These are phyloP conservation scores for Cichorium intybus DNA, from an alignment of 140 eudicot species.

Conservation along the genomic window DNA sequence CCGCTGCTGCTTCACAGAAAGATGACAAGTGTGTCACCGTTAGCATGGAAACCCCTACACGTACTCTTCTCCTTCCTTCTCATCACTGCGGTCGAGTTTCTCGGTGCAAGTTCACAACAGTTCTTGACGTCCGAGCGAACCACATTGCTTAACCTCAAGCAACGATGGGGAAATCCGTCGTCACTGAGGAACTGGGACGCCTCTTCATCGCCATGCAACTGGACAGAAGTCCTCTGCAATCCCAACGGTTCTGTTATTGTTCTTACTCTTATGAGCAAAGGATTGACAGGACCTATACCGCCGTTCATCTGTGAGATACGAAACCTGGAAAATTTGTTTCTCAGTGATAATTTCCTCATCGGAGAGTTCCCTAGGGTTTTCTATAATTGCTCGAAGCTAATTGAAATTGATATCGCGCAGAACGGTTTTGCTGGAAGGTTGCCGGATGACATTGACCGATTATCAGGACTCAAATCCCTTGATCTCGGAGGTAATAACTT, in stretches of 20 bases:
- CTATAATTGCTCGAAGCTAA: slow-evolving; percentile 51
- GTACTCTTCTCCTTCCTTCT: slow-evolving; percentile 13
- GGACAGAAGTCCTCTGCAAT: slow-evolving; percentile 64
- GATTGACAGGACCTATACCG: slow-evolving; percentile 39
- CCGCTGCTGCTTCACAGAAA: slow-evolving; percentile 15
- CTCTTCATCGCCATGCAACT: slow-evolving; percentile 59
- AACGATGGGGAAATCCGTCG: slow-evolving; percentile 47
- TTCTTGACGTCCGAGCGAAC: slow-evolving; percentile 29
- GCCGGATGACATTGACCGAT: slow-evolving; percentile 47
- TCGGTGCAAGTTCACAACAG: slow-evolving; percentile 41
- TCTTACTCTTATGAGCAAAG: slow-evolving; percentile 22
- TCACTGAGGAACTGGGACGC: slow-evolving; percentile 49
- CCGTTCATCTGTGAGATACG: slow-evolving; percentile 46
- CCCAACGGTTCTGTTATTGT: slow-evolving; percentile 34
- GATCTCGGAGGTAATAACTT: slow-evolving; percentile 69
- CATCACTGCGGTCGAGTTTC: slow-evolving; percentile 24
- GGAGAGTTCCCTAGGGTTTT: slow-evolving; percentile 55
- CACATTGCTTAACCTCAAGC: slow-evolving; percentile 52
- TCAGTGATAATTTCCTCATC: slow-evolving; percentile 43
- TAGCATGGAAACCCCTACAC: slow-evolving; percentile 6
- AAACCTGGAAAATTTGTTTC: slow-evolving; percentile 30
- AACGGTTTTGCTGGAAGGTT: slow-evolving; percentile 52
- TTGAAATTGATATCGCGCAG: slow-evolving; percentile 50
- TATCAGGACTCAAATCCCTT: slow-evolving; percentile 32
- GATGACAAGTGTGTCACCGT: neutral